Percentiles rank a stretch among this genome's conserved stretches.
These are phyloP conservation scores for Acer negundo DNA, from an alignment of 345 rosid species.

Conservation along the genomic window DNA sequence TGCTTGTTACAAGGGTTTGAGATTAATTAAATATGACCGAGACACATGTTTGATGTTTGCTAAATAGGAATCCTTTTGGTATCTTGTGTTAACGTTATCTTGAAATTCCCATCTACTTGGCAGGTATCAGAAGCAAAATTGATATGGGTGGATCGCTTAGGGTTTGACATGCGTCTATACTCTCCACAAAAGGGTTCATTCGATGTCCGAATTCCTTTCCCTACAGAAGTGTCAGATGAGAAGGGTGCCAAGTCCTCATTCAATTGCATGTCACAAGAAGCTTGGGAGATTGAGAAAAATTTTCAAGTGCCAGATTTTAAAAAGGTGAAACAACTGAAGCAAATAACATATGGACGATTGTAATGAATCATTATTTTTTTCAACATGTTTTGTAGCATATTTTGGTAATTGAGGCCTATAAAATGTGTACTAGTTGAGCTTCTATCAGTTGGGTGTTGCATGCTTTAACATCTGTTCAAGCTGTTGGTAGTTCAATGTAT, in stretches of 20 bases:
- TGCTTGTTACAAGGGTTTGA: too few relatives aligned
- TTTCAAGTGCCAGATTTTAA: slow-evolving; percentile 47
- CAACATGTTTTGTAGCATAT: background rate
- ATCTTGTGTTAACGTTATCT: background rate
- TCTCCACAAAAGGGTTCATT: slow-evolving; percentile 52
- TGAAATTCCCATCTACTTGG: slow-evolving; percentile 17
- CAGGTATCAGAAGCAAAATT: slow-evolving; percentile 82
- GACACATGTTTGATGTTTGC: background rate
- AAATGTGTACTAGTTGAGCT: slow-evolving; percentile 6
- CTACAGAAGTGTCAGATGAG: slow-evolving; percentile 77
- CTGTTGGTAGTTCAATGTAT: too few relatives aligned
- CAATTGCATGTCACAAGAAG: slow-evolving; percentile 90
- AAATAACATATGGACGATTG: slow-evolving; percentile 33
- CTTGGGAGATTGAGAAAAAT: slow-evolving; percentile 94
- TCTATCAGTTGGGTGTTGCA: background rate
- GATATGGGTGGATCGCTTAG: slow-evolving; percentile 91
- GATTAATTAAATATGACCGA: background rate
- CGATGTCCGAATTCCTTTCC: slow-evolving; percentile 88
- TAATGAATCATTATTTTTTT: slow-evolving; percentile 2
- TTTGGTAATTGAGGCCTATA: slow-evolving; percentile 8
- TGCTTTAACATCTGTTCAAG: background rate
- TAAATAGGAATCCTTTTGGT: background rate
- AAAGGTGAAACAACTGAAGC: slow-evolving; percentile 73
- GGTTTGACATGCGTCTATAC: slow-evolving; percentile 71
- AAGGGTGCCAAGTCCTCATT: slow-evolving; percentile 91